Base-by-base conservation (phyloP, 768 basidiomycete species). In the Mycena maculata region DNA sequence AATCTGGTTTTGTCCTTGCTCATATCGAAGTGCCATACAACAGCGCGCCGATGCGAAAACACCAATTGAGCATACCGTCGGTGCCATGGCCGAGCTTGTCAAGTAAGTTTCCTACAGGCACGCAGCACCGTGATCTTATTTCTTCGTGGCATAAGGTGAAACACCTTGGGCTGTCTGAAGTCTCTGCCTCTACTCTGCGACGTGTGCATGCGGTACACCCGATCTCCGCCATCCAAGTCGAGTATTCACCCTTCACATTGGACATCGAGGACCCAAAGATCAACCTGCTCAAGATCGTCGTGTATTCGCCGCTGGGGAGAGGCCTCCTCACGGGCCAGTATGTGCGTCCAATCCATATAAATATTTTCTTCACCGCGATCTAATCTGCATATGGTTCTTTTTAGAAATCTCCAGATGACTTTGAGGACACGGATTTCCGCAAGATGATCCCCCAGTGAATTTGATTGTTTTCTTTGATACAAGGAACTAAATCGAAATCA, bases 101-200 rank as follows among this genome's bases (percentile, higher is more conserved):
- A 49, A 49, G 48, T 49, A 30, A 9, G 27, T 36, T 6, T 6
- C 33, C 13, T 36, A 36, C 13, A 7, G 33, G 33, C 33, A 36
- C 13, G 6, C 33, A 36, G 8, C 33, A 36, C 33, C 13, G n/a
- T 36, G 33, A 36, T 13, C 33, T 13, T 36, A 36, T 36, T 36
- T 36, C 6, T 7, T 36, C 33, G 6, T 13, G 13, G 13, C 33
- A 36, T 0, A 87, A 84, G 70, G 80, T 81, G 61, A 81, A 76
- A 63, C 81, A 87, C 71, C 68, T 89, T 12, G 86, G 88, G 0
- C 80, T 88, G 38, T 87, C 85, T 18, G 87, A 89, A 71, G 76
- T 80, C 60, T 84, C 84, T 3, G 77, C 82, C 0, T 59, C 61
- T 3, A 83, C 84, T 0, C 76, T 88, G 28, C 82, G 85, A 23